These are phyloP conservation scores for Hepatocystis sp. DNA, from an alignment of 169 alveolate species.

Conservation along the genomic window DNA sequence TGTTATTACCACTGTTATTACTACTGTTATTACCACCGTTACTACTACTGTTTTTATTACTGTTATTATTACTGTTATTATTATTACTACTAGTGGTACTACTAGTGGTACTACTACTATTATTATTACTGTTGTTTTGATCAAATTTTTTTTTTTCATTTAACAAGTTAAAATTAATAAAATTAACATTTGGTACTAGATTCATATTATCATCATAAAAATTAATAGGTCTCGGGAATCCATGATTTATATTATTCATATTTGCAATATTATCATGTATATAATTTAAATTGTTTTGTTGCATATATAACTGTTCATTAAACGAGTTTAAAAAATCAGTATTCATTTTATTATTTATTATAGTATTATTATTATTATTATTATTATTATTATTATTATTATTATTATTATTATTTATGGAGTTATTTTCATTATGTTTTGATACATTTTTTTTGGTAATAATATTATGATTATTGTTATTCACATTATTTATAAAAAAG, in stretches of 20 bases:
- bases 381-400: too few species aligned
- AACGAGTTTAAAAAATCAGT: slow-evolving; percentile 4
- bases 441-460: neutral
- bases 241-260: slow-evolving; percentile 10
- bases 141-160: slow-evolving; percentile 14
- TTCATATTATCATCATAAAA: slow-evolving; percentile 24
- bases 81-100: neutral
- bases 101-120: neutral
- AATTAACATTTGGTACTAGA: slow-evolving; percentile 20
- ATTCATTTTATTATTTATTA: slow-evolving; percentile 46
- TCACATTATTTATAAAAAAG: too few species aligned
- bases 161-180: slow-evolving; percentile 2
- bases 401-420: too few species aligned
- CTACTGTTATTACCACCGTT: too few species aligned
- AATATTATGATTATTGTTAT: too few species aligned
- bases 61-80: neutral
- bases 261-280: slow-evolving; percentile 1
- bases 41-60: too few species aligned
- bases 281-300: slow-evolving; percentile 28
- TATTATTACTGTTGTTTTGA: neutral
- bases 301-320: slow-evolving; percentile 33
- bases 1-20: too few species aligned
- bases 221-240: slow-evolving; percentile 10
- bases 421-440: slow-evolving; percentile 6
- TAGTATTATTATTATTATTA: neutral